Evolutionary conservation across 2,329 filamentous ascomycete species (phyloP).

Genomic region (Sporothrix humicola): DNA sequence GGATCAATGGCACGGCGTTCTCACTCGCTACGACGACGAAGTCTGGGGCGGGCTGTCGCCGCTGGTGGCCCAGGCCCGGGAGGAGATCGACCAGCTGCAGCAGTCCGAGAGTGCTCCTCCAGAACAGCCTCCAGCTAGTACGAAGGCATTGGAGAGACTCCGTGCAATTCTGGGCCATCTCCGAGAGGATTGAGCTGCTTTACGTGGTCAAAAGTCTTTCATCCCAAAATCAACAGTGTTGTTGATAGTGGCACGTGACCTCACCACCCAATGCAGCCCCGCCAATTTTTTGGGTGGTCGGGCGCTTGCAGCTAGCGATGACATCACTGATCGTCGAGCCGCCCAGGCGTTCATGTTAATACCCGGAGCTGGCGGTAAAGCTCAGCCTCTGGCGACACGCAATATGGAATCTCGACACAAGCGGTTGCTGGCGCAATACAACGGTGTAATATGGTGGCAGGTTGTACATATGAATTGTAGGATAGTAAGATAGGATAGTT

Average conservation of each 20-base stretch:
- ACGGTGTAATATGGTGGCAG: not conserved
- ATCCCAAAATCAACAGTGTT: not conserved
- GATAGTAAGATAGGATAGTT: not conserved
- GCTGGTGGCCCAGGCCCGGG: conserved; percentile 60
- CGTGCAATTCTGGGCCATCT: conserved; percentile 50
- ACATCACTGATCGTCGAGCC: conserved; percentile 31
- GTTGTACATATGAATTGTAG: not conserved
- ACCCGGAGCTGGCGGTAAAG: conserved; percentile 4
- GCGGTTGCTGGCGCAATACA: not conserved
- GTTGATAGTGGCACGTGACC: conserved; percentile 17
- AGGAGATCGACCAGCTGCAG: conserved; percentile 58
- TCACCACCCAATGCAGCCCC: not conserved
- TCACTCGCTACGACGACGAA: conserved; percentile 65
- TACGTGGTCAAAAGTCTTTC: not conserved
- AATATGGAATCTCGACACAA: not conserved
- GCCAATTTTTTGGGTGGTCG: not conserved
- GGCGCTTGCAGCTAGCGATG: conserved; percentile 7
- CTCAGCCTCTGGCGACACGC: not conserved
- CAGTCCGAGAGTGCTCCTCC: conserved; percentile 35
- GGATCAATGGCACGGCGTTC: conserved; percentile 61
- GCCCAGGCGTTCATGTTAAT: not conserved
- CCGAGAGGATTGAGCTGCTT: conserved; percentile 37
- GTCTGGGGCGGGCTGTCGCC: conserved; percentile 70
- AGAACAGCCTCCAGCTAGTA: conserved; percentile 39
- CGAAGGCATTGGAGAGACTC: conserved; percentile 49